Evolutionary conservation across 257 asterid species (phyloP).

Genomic region (Solanum paucissectum): DNA sequence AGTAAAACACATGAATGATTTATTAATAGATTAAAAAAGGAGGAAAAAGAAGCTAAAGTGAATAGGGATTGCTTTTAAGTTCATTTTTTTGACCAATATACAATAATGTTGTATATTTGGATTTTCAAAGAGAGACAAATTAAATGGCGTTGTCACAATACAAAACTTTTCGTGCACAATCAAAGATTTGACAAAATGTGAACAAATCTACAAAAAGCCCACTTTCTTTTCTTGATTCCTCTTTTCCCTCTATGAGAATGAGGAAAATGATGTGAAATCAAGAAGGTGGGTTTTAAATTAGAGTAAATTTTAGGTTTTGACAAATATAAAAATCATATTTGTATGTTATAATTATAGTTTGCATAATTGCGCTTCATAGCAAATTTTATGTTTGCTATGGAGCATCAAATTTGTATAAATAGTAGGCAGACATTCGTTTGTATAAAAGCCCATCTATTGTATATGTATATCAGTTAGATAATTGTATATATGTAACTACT

Average conservation of each 20-base stretch:
- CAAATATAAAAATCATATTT: no score
- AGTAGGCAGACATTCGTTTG: no score
- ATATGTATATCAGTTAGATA: no score
- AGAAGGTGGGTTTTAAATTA: background rate
- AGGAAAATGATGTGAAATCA: background rate
- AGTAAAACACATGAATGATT: conserved; percentile 2
- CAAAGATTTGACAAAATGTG: background rate
- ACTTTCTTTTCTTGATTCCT: background rate
- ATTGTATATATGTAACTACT: no score
- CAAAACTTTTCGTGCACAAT: background rate
- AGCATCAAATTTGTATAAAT: no score
- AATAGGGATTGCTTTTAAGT: background rate
- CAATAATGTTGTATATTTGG: background rate
- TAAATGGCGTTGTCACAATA: background rate
- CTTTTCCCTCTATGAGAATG: background rate
- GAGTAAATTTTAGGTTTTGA: no score
- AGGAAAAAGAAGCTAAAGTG: background rate
- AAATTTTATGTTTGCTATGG: no score
- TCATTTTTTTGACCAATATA: background rate
- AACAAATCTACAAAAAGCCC: background rate
- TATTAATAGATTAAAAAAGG: background rate
- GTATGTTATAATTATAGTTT: no score
- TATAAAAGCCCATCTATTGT: no score
- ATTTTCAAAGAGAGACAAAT: background rate
- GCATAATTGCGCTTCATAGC: no score